Evolutionary conservation across 148 eudicot species (phyloP), one percentile per base, ranked within the genome.

Genomic region (Cornus controversa): DNA sequence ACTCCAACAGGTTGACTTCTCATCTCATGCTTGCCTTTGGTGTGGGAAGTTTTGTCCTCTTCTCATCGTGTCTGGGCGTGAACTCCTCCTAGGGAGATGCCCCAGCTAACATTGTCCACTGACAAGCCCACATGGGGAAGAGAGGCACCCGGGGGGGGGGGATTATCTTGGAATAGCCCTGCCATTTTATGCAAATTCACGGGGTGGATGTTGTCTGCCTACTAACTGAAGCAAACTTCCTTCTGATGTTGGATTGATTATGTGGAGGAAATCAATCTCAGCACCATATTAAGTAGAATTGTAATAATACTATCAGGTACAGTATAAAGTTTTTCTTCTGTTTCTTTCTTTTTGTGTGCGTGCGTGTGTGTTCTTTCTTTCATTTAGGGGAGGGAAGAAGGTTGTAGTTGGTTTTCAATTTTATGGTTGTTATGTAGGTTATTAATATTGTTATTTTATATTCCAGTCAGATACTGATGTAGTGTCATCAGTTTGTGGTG

Each of bases 391-490:
- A 9, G 10, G 45, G 45, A 40, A 6, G 9, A 40, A 40, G 45
- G 45, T 7, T 40, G 45, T 40, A 3, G 45, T 40, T 40, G 57
- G 20, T 16, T 50, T 50, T 50, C 18, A 11, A 50, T 11, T 50
- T 11, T 50, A 50, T 50, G 15, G 57, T 50, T 40, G 45, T 40
- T 40, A 40, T 9, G 37, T 47, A 74, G 60, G 63, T 65, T 66
- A 34, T 60, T 23, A 60, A 57, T 50, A 68, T 40, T 66, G 24
- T 28, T 29, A 47, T 58, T 45, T 20, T 70, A 37, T 73, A 28
- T 47, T 89, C 65, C 91, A 96, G 99, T 86, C 92, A 75, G 97
- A 90, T 86, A 86, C 93, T 70, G 95, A 89, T 72, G 86, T 80
- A 54, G 67, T 82, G 71, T 84, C 94, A 53, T 87, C 85, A 72